Base-by-base conservation (phyloP, 2,329 filamentous ascomycete genomes). In the Raffaelea ambrosiae region DNA sequence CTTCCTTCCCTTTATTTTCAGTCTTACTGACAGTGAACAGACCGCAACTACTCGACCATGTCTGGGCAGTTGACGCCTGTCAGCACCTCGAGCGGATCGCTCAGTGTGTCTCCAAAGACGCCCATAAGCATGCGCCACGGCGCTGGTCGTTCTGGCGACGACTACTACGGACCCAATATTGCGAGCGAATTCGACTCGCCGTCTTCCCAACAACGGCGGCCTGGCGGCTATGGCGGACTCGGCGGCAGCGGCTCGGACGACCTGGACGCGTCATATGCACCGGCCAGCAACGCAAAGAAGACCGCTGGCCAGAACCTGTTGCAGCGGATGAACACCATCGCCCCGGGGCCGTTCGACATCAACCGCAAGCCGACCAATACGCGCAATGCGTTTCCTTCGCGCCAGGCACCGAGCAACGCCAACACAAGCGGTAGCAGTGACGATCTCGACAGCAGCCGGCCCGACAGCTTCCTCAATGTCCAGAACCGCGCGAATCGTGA, bases 311-410 rank as follows among this genome's bases (percentile, higher is more conserved):
- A 3, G n/a, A 68, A 59, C 35, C 57, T 87, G 23, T 58, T 84
- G 55, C 73, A 77, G 52, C 75, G 79, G 45, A 78, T 86, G 72
- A 76, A 86, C 54, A 74, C 68, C 9, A 83, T 86, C 57, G 72
- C 78, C 1, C 79, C 83, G 1, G 83, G 81, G 0, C 83, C 83
- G 0, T 86, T 87, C 56, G 78, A 81, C 53, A 61, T 72, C 66
- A 54, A 58, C 19, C 45, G 40, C 47, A 57, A 53, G 54, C 53
- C 53, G 31, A 49, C 54, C 22, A 55, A 54, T n/a, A 57, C 59
- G 14, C 48, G 43, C 43, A 67, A 68, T 39, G 58, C 62, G 1
- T 65, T 66, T 29, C 57, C 63, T 18, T 46, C 49, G 1, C 33
- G 48, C 31, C 43, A 46, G 45, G 8, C 36, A 26, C 22, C 44